Base-by-base conservation (phyloP, 2,329 filamentous ascomycete genomes). In the Lasiodiplodia theobromae region DNA sequence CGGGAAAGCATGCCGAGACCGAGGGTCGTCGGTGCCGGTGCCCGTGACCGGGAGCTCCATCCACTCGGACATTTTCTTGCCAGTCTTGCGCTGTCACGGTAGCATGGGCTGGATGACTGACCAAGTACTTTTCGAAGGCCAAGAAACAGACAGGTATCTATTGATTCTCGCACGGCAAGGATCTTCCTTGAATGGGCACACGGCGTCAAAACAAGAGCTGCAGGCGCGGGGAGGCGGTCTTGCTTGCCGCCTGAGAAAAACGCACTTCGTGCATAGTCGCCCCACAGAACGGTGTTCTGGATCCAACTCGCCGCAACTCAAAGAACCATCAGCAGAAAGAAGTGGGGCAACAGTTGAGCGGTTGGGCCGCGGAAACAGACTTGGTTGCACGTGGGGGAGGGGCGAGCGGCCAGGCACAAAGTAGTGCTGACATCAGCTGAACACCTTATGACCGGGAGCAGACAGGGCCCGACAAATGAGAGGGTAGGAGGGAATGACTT, bases 401-500 rank as follows among this genome's bases (percentile, higher is more conserved):
- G 12, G 37, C 16, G 23, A n/a, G 12, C 21, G 16, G 8, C 23
- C 23, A 4, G 38, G 23, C 14, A 28, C 23, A 40, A 38, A 28
- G 16, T 49, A 60, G 57, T 38, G 57, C 57, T 60, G 57, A 60
- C 38, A 60, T 47, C 37, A 60, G 57, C 38, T 47, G 23, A 5
- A 23, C 23, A 25, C 31, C 16, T 4, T 38, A 1, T 16, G 38
- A 10, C 21, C n/a, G n/a, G 21, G 23, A 21, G 14, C 44, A 4
- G 56, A 21, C 34, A n/a, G 5, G 11, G 12, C 23, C 21, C 12
- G 38, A 18, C 16, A 11, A 28, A n/a, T 60, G 57, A 23, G 38
- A 38, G 21, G 14, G 8, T 18, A 28, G 34, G 25, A 4, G 10
- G 12, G 44, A 47, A 34, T 58, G 54, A 58, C 37, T 23, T 58